Conservation (phyloP, 345 rosid species). For the Eucalyptus albens region DNA sequence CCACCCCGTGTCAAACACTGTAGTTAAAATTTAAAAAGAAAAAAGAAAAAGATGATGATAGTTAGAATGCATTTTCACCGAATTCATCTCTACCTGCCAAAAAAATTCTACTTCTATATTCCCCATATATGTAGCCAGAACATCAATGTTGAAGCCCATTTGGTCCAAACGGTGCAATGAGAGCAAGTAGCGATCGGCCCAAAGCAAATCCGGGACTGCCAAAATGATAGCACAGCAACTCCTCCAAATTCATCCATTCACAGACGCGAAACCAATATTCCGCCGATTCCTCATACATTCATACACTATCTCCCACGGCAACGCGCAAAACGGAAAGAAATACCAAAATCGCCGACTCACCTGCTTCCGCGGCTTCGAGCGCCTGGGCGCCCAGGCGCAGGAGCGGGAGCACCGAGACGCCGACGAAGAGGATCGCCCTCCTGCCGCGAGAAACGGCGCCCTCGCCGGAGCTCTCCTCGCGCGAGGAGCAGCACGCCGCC, state of each 20-base stretch:
- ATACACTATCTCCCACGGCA: background rate
- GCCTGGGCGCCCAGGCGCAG: constrained; percentile 37
- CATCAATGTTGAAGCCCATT: background rate
- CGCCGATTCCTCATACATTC: background rate
- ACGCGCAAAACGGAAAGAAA: background rate
- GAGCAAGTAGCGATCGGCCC: background rate
- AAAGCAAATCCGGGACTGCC: background rate
- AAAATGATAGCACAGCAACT: background rate
- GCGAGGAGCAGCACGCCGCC: constrained; percentile 10
- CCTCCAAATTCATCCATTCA: background rate
- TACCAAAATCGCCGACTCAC: background rate
- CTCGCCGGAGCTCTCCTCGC: constrained; percentile 11
- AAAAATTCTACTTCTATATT: background rate
- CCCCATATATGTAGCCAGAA: background rate
- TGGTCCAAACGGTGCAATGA: background rate
- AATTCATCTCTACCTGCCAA: background rate
- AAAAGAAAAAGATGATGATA: background rate
- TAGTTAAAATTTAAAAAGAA: no score
- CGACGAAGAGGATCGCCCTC: constrained; percentile 49
- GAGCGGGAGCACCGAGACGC: constrained; percentile 63
- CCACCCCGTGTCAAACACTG: background rate
- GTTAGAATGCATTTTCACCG: background rate
- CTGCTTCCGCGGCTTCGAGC: constrained; percentile 9
- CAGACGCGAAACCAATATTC: background rate
- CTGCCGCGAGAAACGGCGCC: constrained; percentile 11